Conservation (phyloP, 495 filamentous ascomycete genomes). For the Xylaria castorea region DNA sequence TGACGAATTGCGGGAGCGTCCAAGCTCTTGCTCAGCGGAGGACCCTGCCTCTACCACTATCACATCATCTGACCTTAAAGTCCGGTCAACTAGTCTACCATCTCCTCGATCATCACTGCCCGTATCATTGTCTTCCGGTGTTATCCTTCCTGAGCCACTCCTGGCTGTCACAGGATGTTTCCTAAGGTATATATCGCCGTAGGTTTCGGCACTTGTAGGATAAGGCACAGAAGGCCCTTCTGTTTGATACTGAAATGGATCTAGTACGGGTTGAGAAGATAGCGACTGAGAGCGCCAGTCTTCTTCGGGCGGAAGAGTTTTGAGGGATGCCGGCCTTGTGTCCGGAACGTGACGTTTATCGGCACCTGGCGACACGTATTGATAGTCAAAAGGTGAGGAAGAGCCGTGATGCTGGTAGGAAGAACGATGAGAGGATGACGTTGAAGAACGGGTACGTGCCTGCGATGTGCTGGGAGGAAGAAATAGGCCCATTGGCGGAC, state of each 20-base stretch:
- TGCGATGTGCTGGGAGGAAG: conserved; percentile 44
- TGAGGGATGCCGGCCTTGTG: conserved; percentile 35
- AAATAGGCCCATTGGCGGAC: conserved; percentile 49
- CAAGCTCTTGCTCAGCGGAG: conserved; percentile 35
- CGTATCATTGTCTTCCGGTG: conserved; percentile 37
- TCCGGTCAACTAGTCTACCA: conserved; percentile 24
- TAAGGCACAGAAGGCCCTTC: conserved; percentile 42
- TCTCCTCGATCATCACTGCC: conserved; percentile 32
- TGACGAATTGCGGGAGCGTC: conserved; percentile 31
- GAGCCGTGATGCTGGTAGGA: conserved; percentile 35
- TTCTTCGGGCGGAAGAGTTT: conserved; percentile 27
- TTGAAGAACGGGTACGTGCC: conserved; percentile 42
- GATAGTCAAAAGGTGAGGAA: conserved; percentile 52
- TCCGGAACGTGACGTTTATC: conserved; percentile 47
- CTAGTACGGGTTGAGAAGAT: conserved; percentile 29
- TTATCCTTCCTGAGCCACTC: conserved; percentile 33
- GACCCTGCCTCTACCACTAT: conserved; percentile 33
- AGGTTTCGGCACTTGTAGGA: conserved; percentile 30
- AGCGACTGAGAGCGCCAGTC: conserved; percentile 26
- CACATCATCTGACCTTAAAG: conserved; percentile 30
- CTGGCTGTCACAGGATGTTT: conserved; percentile 27
- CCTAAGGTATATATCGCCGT: conserved; percentile 27
- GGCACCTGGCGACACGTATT: conserved; percentile 44
- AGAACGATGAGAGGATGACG: conserved; percentile 38
- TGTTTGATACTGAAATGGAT: conserved; percentile 53